Evolutionary conservation across 2,329 filamentous ascomycete species (phyloP).

Genomic region (Truncatella angustata): DNA sequence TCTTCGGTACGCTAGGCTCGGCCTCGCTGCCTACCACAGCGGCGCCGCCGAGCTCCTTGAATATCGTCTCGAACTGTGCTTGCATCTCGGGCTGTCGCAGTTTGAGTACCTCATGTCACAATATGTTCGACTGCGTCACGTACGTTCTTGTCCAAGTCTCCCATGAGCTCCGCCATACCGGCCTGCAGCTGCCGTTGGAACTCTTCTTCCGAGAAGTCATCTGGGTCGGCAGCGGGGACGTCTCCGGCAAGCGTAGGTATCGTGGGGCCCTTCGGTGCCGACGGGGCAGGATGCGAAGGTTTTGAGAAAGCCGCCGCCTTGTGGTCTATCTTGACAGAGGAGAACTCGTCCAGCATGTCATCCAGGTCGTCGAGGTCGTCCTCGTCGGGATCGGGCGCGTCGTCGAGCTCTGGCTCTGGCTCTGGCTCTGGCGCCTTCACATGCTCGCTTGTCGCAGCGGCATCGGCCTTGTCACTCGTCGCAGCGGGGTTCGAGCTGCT

Average conservation of each 20-base stretch:
- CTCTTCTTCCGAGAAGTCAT: slow-evolving; percentile 65
- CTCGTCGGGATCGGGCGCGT: slow-evolving; percentile 85
- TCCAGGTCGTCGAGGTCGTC: slow-evolving; percentile 91
- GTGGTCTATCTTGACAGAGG: slow-evolving; percentile 56
- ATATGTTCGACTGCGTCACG: no score
- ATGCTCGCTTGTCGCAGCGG: slow-evolving; percentile 19
- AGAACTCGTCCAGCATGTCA: slow-evolving; percentile 93
- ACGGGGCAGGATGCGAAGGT: slow-evolving; percentile 1
- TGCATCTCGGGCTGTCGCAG: slow-evolving; percentile 74
- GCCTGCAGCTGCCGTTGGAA: slow-evolving; percentile 85
- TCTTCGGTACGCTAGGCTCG: slow-evolving; percentile 20
- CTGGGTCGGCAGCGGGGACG: slow-evolving; percentile 28
- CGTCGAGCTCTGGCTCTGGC: no score
- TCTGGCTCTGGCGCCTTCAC: slow-evolving; percentile 25
- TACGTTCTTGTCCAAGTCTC: slow-evolving; percentile 64
- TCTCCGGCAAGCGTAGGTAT: slow-evolving; percentile 19
- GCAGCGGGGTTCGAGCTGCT: not conserved
- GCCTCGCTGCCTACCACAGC: slow-evolving; percentile 30
- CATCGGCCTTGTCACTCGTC: slow-evolving; percentile 4
- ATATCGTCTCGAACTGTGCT: slow-evolving; percentile 73
- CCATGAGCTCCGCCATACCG: slow-evolving; percentile 82
- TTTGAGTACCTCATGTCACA: no score
- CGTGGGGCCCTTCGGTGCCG: slow-evolving; percentile 11
- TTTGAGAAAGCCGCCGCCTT: slow-evolving; percentile 31
- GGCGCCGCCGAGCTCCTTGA: slow-evolving; percentile 66